Evolutionary conservation across 305 asterid species (phyloP).

Genomic region (Fraxinus floribunda): DNA sequence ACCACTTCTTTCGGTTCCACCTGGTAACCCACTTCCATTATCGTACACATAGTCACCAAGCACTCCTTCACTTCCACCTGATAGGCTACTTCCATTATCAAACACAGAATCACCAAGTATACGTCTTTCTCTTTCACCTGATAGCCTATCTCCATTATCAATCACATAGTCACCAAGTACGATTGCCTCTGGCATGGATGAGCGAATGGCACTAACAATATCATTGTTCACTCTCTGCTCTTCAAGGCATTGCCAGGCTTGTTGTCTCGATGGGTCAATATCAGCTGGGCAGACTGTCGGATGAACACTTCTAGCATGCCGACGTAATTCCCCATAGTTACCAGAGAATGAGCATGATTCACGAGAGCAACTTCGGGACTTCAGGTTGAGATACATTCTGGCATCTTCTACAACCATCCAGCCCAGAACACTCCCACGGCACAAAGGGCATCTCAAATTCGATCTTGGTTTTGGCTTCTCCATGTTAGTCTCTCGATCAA

Average conservation of each 20-base stretch:
- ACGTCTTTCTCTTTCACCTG: constrained; percentile 48
- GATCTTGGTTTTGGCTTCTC: constrained; percentile 40
- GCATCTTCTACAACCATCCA: constrained; percentile 86
- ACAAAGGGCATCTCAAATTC: constrained; percentile 74
- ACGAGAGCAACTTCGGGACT: constrained; percentile 70
- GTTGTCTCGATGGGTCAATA: constrained; percentile 73
- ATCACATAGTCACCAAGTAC: constrained; percentile 87
- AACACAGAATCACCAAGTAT: constrained; percentile 79
- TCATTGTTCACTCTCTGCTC: constrained; percentile 80
- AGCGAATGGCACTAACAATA: constrained; percentile 71
- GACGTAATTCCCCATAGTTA: constrained; percentile 69
- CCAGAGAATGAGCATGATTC: constrained; percentile 77
- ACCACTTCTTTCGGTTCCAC: constrained; percentile 34
- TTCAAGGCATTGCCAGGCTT: constrained; percentile 78
- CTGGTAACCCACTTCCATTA: constrained; percentile 51
- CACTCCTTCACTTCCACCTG: constrained; percentile 54
- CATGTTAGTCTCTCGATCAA: constrained; percentile 28
- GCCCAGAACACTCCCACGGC: constrained; percentile 77
- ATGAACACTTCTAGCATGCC: constrained; percentile 86
- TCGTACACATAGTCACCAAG: constrained; percentile 86
- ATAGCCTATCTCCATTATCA: constrained; percentile 61
- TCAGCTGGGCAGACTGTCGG: constrained; percentile 89
- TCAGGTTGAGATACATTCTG: constrained; percentile 70
- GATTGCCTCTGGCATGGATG: constrained; percentile 86
- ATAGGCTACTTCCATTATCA: constrained; percentile 59